Conservation (phyloP, 2,329 filamentous ascomycete genomes). For the Neonectria neomacrospora region DNA sequence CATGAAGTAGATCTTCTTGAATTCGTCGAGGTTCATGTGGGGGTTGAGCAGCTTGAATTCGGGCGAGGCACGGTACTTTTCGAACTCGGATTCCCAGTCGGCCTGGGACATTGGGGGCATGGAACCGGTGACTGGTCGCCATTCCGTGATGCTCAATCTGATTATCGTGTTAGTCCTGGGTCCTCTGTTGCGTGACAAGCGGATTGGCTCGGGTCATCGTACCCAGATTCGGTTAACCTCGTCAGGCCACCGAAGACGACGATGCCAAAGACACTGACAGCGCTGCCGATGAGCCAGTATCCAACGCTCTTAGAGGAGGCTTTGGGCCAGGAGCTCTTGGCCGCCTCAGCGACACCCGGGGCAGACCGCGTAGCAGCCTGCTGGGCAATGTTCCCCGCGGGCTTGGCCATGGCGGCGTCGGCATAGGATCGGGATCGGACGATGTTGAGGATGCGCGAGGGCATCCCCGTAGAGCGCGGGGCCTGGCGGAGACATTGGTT, state of each 20-base stretch:
- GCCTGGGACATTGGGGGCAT: constrained; percentile 80
- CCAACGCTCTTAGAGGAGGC: constrained; percentile 81
- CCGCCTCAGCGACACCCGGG: constrained; percentile 37
- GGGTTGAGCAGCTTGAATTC: constrained; percentile 94
- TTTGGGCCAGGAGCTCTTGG: constrained; percentile 63
- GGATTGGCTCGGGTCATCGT: constrained; percentile 44
- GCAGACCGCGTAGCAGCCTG: constrained; percentile 41
- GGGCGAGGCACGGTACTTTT: constrained; percentile 90
- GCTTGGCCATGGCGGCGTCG: constrained; percentile 46
- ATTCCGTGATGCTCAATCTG: constrained; percentile 98
- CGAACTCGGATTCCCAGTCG: constrained; percentile 93
- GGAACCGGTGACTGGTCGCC: constrained; percentile 94
- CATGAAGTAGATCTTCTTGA: constrained; percentile 99
- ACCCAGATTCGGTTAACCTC: constrained; percentile 95
- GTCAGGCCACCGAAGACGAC: constrained; percentile 96
- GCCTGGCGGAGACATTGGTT: constrained; percentile 59
- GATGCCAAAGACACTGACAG: constrained; percentile 94
- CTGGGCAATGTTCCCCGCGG: constrained; percentile 43
- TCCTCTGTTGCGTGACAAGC: not conserved
- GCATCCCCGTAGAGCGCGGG: constrained; percentile 41
- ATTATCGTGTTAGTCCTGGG: constrained; percentile 16
- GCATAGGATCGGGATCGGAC: constrained; percentile 54
- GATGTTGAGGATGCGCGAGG: constrained; percentile 54
- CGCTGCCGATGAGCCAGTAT: constrained; percentile 93
- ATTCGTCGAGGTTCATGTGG: constrained; percentile 91